phyloP scores from a whole-genome alignment of 1,284 basidiomycete genomes.

The Sporisorium scitamineum region DNA sequence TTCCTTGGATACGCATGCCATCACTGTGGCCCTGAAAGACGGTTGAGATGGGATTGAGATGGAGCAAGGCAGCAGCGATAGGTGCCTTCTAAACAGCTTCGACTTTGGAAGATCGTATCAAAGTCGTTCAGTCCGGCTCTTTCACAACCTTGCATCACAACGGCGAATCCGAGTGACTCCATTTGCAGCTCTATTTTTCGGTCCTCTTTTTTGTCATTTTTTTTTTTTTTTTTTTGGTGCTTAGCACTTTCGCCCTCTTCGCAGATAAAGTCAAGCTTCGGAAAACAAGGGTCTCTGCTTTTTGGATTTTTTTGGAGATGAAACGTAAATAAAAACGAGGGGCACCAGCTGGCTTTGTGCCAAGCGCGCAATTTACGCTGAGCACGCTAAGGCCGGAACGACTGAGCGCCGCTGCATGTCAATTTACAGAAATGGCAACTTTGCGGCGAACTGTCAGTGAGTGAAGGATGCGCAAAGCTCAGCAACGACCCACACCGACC shows the following conservation, averaged over 20 bases:
- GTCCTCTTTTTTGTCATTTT: neutral
- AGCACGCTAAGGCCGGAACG: neutral
- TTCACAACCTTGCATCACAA: neutral
- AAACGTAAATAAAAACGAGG: neutral
- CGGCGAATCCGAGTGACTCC: neutral
- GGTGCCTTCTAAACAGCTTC: neutral
- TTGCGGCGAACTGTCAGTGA: too few species aligned
- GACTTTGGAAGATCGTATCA: neutral
- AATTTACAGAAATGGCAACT: too few species aligned
- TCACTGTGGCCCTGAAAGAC: slow-evolving; percentile 1
- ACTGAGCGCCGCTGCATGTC: slow-evolving; percentile 1
- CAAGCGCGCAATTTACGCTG: neutral
- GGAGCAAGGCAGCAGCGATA: neutral
- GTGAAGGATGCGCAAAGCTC: neutral
- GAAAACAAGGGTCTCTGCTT: slow-evolving; percentile 17
- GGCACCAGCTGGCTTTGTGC: slow-evolving; percentile 7
- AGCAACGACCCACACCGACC: neutral
- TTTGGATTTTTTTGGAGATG: neutral
- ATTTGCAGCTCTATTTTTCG: neutral
- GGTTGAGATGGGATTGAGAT: neutral
- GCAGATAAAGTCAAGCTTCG: slow-evolving; percentile 7
- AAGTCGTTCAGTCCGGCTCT: too few species aligned
- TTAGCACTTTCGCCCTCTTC: neutral
- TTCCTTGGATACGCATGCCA: slow-evolving; percentile 22
- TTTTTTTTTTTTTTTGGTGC: neutral